Evolutionary conservation across 1,284 basidiomycete species (phyloP).

Genomic region (Butyriboletus regius): DNA sequence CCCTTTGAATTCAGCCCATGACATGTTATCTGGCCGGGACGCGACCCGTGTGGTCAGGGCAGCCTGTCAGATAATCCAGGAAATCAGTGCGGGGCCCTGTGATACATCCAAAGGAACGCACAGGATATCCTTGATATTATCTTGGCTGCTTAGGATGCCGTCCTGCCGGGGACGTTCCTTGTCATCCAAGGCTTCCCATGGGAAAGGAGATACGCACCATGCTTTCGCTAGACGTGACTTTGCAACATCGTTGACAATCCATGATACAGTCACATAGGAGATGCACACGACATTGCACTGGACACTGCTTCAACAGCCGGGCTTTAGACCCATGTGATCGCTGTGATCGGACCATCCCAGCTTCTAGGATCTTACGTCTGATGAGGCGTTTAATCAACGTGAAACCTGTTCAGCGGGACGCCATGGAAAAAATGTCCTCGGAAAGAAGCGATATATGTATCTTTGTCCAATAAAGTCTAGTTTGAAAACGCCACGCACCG

Average conservation of each 20-base stretch:
- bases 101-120: background rate
- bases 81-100: background rate
- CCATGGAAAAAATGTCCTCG: background rate
- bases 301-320: background rate
- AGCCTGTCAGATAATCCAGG: conserved; percentile 1
- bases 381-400: background rate
- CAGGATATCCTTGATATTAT: background rate
- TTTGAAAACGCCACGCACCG: conserved; percentile 3
- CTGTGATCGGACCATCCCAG: background rate
- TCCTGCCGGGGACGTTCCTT: background rate
- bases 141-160: background rate
- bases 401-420: background rate
- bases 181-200: conserved; percentile 7
- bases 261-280: background rate
- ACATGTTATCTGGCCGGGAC: background rate
- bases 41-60: background rate
- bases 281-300: background rate
- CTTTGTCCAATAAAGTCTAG: background rate
- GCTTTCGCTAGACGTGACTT: conserved; percentile 1
- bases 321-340: conserved; percentile 1
- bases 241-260: background rate
- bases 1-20: background rate
- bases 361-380: conserved; percentile 10
- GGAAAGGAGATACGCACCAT: background rate
- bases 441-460: background rate